These are phyloP conservation scores for Psidium guajava DNA, from an alignment of 345 rosid species.

Conservation along the genomic window DNA sequence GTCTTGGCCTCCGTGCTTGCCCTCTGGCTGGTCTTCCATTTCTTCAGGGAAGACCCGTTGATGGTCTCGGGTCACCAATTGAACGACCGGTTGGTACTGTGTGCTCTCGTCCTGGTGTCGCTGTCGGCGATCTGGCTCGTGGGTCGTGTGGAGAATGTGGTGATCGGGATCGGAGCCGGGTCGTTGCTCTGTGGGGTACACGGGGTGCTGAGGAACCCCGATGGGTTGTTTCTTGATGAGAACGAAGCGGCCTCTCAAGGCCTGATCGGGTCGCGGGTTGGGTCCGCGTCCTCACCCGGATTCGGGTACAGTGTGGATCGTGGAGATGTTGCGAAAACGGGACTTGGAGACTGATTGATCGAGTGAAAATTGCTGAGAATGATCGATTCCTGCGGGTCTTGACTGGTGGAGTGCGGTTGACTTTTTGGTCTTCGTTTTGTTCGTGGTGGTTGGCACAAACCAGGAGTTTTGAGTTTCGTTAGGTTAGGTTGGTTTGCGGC, in stretches of 20 bases:
- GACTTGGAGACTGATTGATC: neutral
- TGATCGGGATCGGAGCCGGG: constrained; percentile 15
- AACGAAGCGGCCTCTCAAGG: neutral
- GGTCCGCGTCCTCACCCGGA: neutral
- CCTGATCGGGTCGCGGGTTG: constrained; percentile 10
- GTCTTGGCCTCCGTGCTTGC: constrained; percentile 3
- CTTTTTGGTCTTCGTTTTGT: neutral
- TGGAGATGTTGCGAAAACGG: neutral
- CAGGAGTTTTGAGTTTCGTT: neutral
- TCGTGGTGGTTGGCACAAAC: neutral
- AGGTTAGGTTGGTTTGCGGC: neutral
- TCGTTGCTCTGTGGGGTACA: constrained; percentile 17
- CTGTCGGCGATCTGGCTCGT: constrained; percentile 21
- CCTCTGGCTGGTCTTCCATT: constrained; percentile 30
- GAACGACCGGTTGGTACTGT: constrained; percentile 12
- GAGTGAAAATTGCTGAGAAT: neutral
- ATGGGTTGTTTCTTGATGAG: constrained; percentile 22
- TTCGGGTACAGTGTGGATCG: neutral
- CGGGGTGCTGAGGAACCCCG: constrained; percentile 16
- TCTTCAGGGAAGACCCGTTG: constrained; percentile 29
- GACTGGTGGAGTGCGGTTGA: neutral
- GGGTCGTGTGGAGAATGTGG: constrained; percentile 10
- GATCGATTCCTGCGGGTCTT: neutral
- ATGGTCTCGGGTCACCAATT: constrained; percentile 16
- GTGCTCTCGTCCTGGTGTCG: constrained; percentile 16